Percentiles rank a stretch among this genome's conserved stretches.
Evolutionary conservation across 164 flowering plant genomes (phyloP).

Genomic region (Platanus orientalis): DNA sequence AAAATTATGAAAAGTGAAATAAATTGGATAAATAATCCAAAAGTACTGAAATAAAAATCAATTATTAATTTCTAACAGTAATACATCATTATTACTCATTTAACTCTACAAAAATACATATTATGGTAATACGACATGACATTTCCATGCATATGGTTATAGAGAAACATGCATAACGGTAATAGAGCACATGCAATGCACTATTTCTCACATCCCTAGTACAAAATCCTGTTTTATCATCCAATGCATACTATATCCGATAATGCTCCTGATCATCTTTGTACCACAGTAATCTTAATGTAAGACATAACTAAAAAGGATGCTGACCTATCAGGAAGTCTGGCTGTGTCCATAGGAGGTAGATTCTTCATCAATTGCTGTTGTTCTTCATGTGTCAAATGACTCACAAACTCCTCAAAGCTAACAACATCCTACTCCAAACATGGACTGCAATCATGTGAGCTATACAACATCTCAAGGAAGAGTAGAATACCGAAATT

Average conservation of each 20-base stretch:
- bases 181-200: no score
- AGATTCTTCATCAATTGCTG: slow-evolving; percentile 62
- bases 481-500: neutral
- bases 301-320: slow-evolving; percentile 3
- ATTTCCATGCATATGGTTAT: no score
- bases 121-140: no score
- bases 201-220: neutral
- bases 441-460: slow-evolving; percentile 19
- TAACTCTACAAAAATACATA: no score
- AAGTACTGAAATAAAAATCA: no score
- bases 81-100: no score
- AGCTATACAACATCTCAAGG: slow-evolving; percentile 12
- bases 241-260: neutral
- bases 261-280: neutral
- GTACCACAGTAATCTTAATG: neutral
- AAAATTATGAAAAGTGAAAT: no score
- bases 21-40: no score
- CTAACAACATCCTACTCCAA: slow-evolving; percentile 66
- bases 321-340: slow-evolving; percentile 55
- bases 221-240: neutral
- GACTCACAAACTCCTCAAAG: slow-evolving; percentile 53
- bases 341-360: slow-evolving; percentile 51
- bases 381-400: slow-evolving; percentile 71
- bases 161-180: no score
- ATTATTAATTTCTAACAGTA: no score